Evolutionary conservation across 192 early-diverging fungal species (phyloP).

Genomic region (Backusella macrospora): DNA sequence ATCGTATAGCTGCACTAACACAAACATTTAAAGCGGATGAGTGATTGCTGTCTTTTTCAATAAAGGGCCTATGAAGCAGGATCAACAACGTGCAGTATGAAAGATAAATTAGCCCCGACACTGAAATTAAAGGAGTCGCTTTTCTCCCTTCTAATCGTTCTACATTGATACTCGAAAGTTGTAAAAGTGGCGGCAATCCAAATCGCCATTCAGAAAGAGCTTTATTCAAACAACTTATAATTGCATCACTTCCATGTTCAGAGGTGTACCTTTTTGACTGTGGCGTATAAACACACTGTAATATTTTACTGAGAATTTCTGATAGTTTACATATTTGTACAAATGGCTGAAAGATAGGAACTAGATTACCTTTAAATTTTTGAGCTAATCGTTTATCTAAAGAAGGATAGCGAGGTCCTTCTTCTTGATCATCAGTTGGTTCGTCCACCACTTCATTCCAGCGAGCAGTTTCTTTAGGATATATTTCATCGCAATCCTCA

Average conservation of each 20-base stretch:
- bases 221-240: slow-evolving; percentile 32
- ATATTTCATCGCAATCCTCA: slow-evolving; percentile 38
- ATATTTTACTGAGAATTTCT: slow-evolving; percentile 34
- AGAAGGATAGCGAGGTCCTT: slow-evolving; percentile 28
- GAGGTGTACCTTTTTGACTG: slow-evolving; percentile 30
- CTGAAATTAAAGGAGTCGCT: slow-evolving; percentile 26
- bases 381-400: slow-evolving; percentile 18
- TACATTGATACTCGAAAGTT: slow-evolving; percentile 22
- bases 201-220: slow-evolving; percentile 34
- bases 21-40: slow-evolving; percentile 36
- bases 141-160: slow-evolving; percentile 9
- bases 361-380: slow-evolving; percentile 10
- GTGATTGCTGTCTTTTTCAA: slow-evolving; percentile 28
- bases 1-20: slow-evolving; percentile 35
- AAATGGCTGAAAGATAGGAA: slow-evolving; percentile 41
- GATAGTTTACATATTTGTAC: slow-evolving; percentile 38
- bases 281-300: slow-evolving; percentile 38
- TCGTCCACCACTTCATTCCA: slow-evolving; percentile 41
- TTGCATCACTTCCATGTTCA: slow-evolving; percentile 34
- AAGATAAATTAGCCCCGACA: slow-evolving; percentile 43
- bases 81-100: slow-evolving; percentile 53
- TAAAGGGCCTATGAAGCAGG: slow-evolving; percentile 58
- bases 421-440: not conserved
- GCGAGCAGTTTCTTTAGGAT: slow-evolving; percentile 28
- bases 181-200: slow-evolving; percentile 24